Conservation (phyloP, 129 eudicot genomes). For the Silybum marianum region DNA sequence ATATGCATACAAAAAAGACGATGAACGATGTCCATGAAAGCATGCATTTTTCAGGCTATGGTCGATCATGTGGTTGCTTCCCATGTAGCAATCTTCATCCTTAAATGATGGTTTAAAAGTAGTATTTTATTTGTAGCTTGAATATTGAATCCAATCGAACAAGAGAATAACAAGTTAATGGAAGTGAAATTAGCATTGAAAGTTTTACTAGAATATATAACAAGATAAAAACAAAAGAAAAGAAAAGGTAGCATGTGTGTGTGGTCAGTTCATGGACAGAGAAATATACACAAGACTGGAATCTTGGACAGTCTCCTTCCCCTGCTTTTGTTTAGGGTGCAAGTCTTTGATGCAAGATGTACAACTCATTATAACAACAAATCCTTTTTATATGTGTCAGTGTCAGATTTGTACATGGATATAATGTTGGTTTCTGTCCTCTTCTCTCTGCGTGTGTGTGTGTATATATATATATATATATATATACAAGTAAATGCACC, state of each 20-base stretch:
- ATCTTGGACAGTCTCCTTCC: conserved; percentile 3
- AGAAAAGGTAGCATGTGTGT: conserved; percentile 22
- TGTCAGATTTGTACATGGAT: conserved; percentile 28
- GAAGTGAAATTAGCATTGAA: not conserved
- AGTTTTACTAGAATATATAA: not conserved
- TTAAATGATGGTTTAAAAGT: conserved; percentile 6
- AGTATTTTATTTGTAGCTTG: not conserved
- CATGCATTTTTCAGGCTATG: conserved; percentile 39
- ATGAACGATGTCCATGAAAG: conserved; percentile 36
- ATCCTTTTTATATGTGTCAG: conserved; percentile 1
- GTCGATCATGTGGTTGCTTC: conserved; percentile 63
- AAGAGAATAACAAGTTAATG: not conserved
- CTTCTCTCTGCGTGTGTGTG: too few species aligned
- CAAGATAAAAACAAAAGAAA: conserved; percentile 1
- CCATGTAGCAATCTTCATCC: conserved; percentile 47
- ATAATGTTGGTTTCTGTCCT: conserved; percentile 21
- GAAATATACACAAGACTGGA: conserved; percentile 7
- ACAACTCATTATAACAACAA: conserved; percentile 1
- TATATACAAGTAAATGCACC: not conserved
- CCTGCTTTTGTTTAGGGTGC: conserved; percentile 12
- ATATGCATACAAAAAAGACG: conserved; percentile 35
- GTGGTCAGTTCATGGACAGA: conserved; percentile 24
- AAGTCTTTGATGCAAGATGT: conserved; percentile 4
- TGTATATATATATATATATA: not conserved
- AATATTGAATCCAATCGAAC: not conserved